Evolutionary conservation across 495 filamentous ascomycete species (phyloP).

Genomic region (Geoglossum glabrum): DNA sequence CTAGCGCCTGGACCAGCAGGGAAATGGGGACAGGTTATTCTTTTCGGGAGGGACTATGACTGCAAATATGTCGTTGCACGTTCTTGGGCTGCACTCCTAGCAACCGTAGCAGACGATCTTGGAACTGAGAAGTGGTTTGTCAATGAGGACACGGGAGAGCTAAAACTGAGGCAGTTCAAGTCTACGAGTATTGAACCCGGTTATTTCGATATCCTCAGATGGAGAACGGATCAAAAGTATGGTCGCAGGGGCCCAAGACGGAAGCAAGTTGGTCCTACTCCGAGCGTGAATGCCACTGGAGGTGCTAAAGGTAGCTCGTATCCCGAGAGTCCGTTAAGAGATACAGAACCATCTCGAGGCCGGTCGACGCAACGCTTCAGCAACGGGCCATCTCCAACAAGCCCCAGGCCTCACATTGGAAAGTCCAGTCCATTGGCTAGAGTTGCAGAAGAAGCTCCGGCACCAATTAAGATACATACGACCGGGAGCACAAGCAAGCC

Average conservation of each 20-base stretch:
- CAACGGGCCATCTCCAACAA: constrained; percentile 28
- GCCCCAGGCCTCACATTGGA: constrained; percentile 32
- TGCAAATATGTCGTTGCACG: constrained; percentile 91
- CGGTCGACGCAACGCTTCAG: constrained; percentile 33
- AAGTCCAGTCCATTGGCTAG: constrained; percentile 31
- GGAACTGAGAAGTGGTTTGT: constrained; percentile 68
- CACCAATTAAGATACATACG: constrained; percentile 4
- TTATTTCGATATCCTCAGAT: constrained; percentile 85
- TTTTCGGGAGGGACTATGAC: constrained; percentile 95
- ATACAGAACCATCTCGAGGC: constrained; percentile 26
- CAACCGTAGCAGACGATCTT: constrained; percentile 74
- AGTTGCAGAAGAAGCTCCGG: constrained; percentile 28
- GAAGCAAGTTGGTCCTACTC: constrained; percentile 18
- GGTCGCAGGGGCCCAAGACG: constrained; percentile 32
- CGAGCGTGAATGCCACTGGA: constrained; percentile 1
- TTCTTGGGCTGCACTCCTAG: constrained; percentile 80
- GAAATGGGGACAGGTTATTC: constrained; percentile 88
- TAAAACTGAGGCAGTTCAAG: constrained; percentile 86
- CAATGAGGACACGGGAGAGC: constrained; percentile 76
- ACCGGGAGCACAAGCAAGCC: background rate
- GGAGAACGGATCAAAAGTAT: constrained; percentile 86
- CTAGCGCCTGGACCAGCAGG: constrained; percentile 80
- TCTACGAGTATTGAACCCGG: constrained; percentile 69
- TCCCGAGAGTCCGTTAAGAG: constrained; percentile 26
- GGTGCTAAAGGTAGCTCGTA: constrained; percentile 22